phyloP scores from a whole-genome alignment of 148 eudicot genomes.

The Persicaria tinctoria region DNA sequence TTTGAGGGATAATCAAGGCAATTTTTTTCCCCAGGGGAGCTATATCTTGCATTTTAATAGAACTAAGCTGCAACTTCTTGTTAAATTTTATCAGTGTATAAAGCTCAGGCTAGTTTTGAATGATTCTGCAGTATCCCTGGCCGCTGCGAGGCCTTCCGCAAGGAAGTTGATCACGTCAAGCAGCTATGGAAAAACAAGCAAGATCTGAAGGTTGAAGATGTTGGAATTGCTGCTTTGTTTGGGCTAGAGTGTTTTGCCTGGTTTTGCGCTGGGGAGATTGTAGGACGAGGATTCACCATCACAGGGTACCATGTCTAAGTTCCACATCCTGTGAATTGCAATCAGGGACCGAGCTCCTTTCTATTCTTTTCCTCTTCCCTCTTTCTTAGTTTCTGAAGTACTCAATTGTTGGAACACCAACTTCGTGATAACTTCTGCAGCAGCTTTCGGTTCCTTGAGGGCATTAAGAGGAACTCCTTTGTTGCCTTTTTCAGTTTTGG shows the following conservation, averaged over 20 bases:
- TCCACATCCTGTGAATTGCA: slow-evolving; percentile 14
- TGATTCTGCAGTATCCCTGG: slow-evolving; percentile 43
- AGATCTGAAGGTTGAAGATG: slow-evolving; percentile 45
- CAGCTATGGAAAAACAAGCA: slow-evolving; percentile 47
- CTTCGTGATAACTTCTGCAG: slow-evolving; percentile 9
- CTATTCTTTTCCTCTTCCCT: slow-evolving; percentile 14
- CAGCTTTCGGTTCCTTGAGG: slow-evolving; percentile 7
- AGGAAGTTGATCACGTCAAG: slow-evolving; percentile 55
- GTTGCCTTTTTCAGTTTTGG: slow-evolving; percentile 9
- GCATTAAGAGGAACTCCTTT: not conserved
- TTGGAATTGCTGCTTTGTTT: slow-evolving; percentile 51
- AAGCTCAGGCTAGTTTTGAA: not conserved
- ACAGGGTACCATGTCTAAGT: slow-evolving; percentile 51
- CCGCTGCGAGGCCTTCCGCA: slow-evolving; percentile 47
- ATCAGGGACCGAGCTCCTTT: slow-evolving; percentile 16
- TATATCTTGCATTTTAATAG: not conserved
- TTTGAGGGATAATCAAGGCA: not conserved
- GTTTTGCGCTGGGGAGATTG: slow-evolving; percentile 63
- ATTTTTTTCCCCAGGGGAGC: not conserved
- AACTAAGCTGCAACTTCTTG: not conserved
- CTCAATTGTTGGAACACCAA: slow-evolving; percentile 12
- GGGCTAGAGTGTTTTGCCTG: slow-evolving; percentile 67
- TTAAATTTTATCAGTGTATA: not conserved
- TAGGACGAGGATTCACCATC: slow-evolving; percentile 58
- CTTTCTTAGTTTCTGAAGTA: not conserved